Evolutionary conservation across 2,329 filamentous ascomycete species (phyloP).

Genomic region (Rasamsonia emersonii): DNA sequence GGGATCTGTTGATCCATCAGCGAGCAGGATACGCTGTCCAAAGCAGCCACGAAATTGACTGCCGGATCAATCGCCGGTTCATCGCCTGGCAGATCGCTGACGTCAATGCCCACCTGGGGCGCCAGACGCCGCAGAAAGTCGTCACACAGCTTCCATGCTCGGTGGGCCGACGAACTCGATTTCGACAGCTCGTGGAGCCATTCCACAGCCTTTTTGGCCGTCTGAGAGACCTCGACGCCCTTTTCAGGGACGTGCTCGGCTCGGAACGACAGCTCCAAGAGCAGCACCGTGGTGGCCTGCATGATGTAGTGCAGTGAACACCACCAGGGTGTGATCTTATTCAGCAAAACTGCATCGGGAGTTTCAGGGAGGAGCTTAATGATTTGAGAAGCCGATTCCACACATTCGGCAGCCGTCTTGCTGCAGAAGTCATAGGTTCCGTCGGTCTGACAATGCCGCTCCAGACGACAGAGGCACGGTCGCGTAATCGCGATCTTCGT

Average conservation of each 20-base stretch:
- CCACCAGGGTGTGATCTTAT: conserved; percentile 36
- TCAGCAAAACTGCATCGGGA: conserved; percentile 27
- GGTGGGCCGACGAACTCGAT: conserved; percentile 20
- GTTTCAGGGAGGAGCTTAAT: conserved; percentile 33
- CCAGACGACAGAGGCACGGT: conserved; percentile 34
- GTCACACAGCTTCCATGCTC: conserved; percentile 29
- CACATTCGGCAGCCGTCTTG: conserved; percentile 31
- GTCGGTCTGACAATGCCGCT: conserved; percentile 22
- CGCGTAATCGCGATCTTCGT: conserved; percentile 35
- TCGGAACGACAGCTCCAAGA: conserved; percentile 35
- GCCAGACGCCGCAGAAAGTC: conserved; percentile 26
- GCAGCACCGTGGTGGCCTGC: conserved; percentile 35
- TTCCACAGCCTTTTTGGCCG: conserved; percentile 26
- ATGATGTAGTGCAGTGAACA: conserved; percentile 37
- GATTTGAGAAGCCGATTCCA: conserved; percentile 34
- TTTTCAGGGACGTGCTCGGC: conserved; percentile 37
- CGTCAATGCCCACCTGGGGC: conserved; percentile 21
- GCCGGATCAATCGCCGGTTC: conserved; percentile 12
- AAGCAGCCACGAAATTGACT: conserved; percentile 10
- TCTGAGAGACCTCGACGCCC: conserved; percentile 25
- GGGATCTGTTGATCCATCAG: conserved; percentile 16
- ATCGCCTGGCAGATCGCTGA: conserved; percentile 22
- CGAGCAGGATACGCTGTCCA: conserved; percentile 16
- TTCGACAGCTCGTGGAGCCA: conserved; percentile 26
- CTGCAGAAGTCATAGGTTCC: conserved; percentile 29